Evolutionary conservation across 2,329 filamentous ascomycete species (phyloP).

Genomic region (Apiospora pterosperma): DNA sequence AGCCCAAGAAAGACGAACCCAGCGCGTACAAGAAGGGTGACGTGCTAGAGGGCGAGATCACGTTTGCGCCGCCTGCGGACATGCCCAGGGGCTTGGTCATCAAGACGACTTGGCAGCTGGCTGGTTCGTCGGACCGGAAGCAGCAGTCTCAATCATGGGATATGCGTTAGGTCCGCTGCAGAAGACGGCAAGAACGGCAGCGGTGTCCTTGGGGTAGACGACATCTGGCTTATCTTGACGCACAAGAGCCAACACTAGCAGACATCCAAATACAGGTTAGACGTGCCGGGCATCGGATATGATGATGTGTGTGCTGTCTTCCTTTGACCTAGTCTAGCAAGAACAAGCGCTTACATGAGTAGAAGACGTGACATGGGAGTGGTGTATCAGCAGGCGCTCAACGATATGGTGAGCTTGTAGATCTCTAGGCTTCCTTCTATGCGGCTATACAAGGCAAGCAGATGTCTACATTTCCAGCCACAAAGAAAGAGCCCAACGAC

Average conservation of each 20-base stretch:
- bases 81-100: conserved; percentile 69
- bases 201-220: no score
- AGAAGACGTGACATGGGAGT: not conserved
- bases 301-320: not conserved
- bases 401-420: not conserved
- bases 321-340: not conserved
- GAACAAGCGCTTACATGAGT: not conserved
- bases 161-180: conserved; percentile 15
- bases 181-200: not conserved
- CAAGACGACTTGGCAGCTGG: conserved; percentile 57
- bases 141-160: conserved; percentile 41
- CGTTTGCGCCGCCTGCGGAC: conserved; percentile 66
- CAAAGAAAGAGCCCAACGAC: not conserved
- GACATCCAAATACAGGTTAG: not conserved
- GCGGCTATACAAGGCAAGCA: not conserved
- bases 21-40: conserved; percentile 51
- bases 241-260: not conserved
- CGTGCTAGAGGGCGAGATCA: conserved; percentile 62
- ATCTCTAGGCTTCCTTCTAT: not conserved
- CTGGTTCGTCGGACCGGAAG: conserved; percentile 35
- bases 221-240: not conserved
- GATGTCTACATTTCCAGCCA: not conserved
- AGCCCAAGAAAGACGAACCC: conserved; percentile 40
- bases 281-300: not conserved
- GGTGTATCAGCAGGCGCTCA: not conserved